A percentile compares a stretch with the other conserved stretches of the same genome.
phyloP scores from a whole-genome alignment of 108 stramenopile species.

The Pseudonitzschia multiseries region DNA sequence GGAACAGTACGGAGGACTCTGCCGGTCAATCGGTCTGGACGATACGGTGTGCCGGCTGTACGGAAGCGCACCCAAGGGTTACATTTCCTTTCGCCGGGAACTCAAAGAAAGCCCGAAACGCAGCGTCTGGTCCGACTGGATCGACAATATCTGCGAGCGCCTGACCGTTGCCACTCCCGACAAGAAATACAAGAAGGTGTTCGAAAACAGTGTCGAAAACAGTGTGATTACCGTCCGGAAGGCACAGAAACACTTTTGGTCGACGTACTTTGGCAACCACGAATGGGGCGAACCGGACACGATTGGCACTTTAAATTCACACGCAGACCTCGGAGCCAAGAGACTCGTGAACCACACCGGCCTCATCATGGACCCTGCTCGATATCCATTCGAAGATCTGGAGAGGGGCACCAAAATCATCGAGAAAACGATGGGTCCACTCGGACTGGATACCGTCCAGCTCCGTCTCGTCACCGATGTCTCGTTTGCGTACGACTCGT shows the following conservation, averaged over 20 bases:
- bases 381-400: background rate
- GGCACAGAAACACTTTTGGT: background rate
- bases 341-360: conserved; percentile 10
- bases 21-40: conserved; percentile 7
- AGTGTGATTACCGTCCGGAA: background rate
- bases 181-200: background rate
- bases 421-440: background rate
- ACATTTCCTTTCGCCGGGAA: background rate
- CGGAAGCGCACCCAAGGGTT: conserved; percentile 8
- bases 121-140: conserved; percentile 20
- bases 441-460: conserved; percentile 36
- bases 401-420: background rate
- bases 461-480: conserved; percentile 26
- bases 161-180: background rate
- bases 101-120: background rate
- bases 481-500: conserved; percentile 7
- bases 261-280: background rate
- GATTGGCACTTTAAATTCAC: background rate
- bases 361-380: background rate
- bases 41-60: conserved; percentile 18
- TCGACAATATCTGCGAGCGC: conserved; percentile 11
- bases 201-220: too few species aligned
- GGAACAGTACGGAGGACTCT: conserved; percentile 3
- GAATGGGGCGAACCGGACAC: background rate
- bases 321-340: background rate